These are phyloP conservation scores for Rhizophora apiculata DNA, from an alignment of 345 rosid genomes.

Conservation along the genomic window DNA sequence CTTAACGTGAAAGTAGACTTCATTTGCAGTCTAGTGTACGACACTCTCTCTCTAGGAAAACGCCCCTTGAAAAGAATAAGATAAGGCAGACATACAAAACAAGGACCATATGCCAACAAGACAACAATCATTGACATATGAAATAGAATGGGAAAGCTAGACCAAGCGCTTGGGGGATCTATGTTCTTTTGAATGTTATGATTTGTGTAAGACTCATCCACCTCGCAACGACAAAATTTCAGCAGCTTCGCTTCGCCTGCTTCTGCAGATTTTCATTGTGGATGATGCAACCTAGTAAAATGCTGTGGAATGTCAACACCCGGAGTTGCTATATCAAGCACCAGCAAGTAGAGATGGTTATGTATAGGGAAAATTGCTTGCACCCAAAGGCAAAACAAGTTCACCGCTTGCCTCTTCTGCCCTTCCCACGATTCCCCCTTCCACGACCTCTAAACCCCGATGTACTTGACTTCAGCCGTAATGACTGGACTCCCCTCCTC, in stretches of 20 bases:
- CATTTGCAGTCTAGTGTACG: no score
- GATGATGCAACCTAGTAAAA: background rate
- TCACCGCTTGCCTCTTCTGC: conserved; percentile 40
- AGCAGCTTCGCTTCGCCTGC: background rate
- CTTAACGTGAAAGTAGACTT: no score
- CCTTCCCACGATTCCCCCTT: conserved; percentile 25
- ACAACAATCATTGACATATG: no score
- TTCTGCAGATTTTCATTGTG: background rate
- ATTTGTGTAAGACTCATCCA: background rate
- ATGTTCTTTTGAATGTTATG: no score
- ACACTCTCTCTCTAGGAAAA: no score
- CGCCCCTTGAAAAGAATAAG: no score
- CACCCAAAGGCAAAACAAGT: background rate
- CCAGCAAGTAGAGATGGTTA: background rate
- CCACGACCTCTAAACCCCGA: conserved; percentile 44
- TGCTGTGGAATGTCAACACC: no score
- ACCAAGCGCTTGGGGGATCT: no score
- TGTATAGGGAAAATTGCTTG: background rate
- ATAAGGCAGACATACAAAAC: no score
- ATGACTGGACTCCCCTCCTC: conserved; percentile 81
- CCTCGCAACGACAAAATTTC: background rate
- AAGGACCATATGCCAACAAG: no score
- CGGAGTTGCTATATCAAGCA: background rate
- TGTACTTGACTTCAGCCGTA: conserved; percentile 53
- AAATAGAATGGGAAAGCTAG: no score